Evolutionary conservation across 2,329 filamentous ascomycete genomes (phyloP).

Genomic region (Knoxdaviesia capensis): DNA sequence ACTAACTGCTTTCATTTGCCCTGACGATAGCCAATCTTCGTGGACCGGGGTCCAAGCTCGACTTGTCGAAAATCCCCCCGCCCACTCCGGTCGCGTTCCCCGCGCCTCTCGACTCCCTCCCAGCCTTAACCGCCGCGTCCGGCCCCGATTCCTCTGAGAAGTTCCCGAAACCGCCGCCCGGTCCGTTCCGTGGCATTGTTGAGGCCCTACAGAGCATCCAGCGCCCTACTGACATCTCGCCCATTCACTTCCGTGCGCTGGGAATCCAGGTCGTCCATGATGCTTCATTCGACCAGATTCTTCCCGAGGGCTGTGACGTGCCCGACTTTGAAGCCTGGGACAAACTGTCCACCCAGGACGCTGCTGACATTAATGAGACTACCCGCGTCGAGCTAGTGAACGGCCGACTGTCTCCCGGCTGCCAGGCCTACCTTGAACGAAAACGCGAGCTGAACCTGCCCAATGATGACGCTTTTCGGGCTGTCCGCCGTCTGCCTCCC

Average conservation of each 20-base stretch:
- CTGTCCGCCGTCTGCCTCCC: constrained; percentile 35
- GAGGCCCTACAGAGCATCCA: constrained; percentile 31
- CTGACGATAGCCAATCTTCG: constrained; percentile 2
- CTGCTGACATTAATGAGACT: constrained; percentile 23
- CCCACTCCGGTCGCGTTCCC: constrained; percentile 35
- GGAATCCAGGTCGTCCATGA: constrained; percentile 34
- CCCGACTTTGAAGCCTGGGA: constrained; percentile 35
- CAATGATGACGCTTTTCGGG: constrained; percentile 40
- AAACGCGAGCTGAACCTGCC: constrained; percentile 31
- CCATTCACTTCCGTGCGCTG: constrained; percentile 33
- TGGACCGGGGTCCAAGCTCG: constrained; percentile 9
- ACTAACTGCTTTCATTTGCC: too few relatives aligned
- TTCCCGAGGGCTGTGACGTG: constrained; percentile 31
- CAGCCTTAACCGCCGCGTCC: constrained; percentile 2
- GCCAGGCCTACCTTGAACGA: constrained; percentile 36
- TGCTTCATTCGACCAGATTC: constrained; percentile 23
- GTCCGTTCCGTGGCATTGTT: constrained; percentile 14
- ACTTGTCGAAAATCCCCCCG: constrained; percentile 32
- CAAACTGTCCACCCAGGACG: constrained; percentile 25
- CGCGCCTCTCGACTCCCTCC: constrained; percentile 8
- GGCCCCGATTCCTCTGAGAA: constrained; percentile 8
- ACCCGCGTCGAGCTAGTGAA: constrained; percentile 29
- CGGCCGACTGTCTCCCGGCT: constrained; percentile 33
- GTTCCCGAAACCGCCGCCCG: constrained; percentile 8
- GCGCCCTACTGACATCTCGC: constrained; percentile 26